Evolutionary conservation across 192 early-diverging fungal species (phyloP).

Genomic region (Coemansia sp.): DNA sequence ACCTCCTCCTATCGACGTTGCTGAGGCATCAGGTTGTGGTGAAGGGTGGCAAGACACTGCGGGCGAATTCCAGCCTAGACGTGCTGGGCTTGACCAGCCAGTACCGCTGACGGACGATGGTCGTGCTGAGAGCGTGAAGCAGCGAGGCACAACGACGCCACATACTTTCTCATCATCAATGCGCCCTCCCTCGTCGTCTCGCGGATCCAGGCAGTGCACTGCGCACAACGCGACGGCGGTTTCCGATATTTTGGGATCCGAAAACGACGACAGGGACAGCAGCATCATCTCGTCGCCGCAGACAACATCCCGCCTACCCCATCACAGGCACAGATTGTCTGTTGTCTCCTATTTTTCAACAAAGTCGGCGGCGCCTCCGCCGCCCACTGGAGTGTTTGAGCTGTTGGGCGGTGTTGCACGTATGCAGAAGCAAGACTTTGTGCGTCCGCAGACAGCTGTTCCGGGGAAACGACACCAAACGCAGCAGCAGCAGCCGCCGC

Average conservation of each 20-base stretch:
- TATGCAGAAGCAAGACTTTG: not conserved
- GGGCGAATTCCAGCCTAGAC: conserved; percentile 7
- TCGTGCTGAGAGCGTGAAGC: conserved; percentile 39
- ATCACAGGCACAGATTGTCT: conserved; percentile 15
- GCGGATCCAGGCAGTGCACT: not conserved
- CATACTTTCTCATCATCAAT: conserved; percentile 27
- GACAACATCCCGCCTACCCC: not conserved
- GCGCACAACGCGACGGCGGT: conserved; percentile 18
- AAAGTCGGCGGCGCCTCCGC: conserved; percentile 7
- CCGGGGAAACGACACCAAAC: not conserved
- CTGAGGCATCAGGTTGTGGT: not conserved
- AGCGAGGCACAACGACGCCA: conserved; percentile 23
- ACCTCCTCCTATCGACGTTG: too few relatives aligned
- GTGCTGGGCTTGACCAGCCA: conserved; percentile 37
- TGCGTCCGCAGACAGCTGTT: not conserved
- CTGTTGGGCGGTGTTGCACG: not conserved
- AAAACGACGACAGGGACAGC: conserved; percentile 19
- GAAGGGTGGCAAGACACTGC: not conserved
- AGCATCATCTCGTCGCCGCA: not conserved
- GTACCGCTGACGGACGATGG: conserved; percentile 8
- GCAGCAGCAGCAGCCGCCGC: not conserved
- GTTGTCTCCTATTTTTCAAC: conserved; percentile 31
- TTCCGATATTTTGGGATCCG: conserved; percentile 14
- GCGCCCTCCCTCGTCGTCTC: conserved; percentile 3
- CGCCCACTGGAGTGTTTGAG: not conserved